These are phyloP conservation scores for Psilocybe cyanescens DNA, from an alignment of 768 basidiomycete species.

Conservation along the genomic window DNA sequence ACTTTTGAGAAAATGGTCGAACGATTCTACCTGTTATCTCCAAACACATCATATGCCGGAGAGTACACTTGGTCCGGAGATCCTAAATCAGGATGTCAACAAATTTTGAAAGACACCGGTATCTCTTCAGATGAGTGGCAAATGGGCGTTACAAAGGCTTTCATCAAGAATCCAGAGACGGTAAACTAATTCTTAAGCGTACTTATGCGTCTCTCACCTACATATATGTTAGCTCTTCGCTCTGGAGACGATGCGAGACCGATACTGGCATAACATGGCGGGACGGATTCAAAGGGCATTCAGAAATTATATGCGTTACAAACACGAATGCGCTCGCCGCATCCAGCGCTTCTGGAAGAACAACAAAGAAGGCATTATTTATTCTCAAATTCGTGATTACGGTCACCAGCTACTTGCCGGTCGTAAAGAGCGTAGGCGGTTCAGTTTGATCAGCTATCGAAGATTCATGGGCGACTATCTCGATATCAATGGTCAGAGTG, in stretches of 20 bases:
- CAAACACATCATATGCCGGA: conserved; percentile 95
- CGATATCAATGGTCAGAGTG: conserved; percentile 79
- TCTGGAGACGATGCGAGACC: conserved; percentile 97
- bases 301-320: conserved; percentile 95
- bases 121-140: conserved; percentile 99
- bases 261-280: conserved; percentile 99
- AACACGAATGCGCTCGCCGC: conserved; percentile 90
- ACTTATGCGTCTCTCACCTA: not conserved
- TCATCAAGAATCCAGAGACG: conserved; percentile 99
- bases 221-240: conserved; percentile 82
- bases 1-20: conserved; percentile 99
- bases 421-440: conserved; percentile 91
- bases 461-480: conserved; percentile 97
- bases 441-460: conserved; percentile 91
- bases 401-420: conserved; percentile 92
- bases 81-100: conserved; percentile 87
- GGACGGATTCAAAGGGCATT: conserved; percentile 94
- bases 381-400: conserved; percentile 90
- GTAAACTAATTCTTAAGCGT: conserved; percentile 44
- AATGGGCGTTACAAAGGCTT: conserved; percentile 98
- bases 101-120: conserved; percentile 92
- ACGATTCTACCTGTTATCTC: conserved; percentile 94
- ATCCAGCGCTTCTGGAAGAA: conserved; percentile 99
- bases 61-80: conserved; percentile 98
- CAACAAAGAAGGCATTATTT: conserved; percentile 92